Evolutionary conservation across 2,329 filamentous ascomycete species (phyloP).

Genomic region (Aureobasidium mangrovei): DNA sequence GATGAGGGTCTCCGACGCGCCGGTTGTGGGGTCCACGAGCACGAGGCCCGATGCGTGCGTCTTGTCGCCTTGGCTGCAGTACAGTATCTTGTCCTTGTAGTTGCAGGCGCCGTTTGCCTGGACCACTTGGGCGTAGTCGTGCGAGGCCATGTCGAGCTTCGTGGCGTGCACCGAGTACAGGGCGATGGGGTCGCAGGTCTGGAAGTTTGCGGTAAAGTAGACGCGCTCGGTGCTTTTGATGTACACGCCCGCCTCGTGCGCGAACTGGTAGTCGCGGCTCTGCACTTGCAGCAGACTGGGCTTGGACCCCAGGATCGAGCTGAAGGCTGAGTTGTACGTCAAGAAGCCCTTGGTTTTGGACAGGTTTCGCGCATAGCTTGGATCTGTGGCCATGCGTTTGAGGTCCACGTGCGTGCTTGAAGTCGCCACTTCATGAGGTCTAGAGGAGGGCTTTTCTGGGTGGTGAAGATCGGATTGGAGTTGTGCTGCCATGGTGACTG

Average conservation of each 20-base stretch:
- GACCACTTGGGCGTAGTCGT: slow-evolving; percentile 10
- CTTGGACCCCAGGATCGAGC: neutral
- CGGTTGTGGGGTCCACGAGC: slow-evolving; percentile 15
- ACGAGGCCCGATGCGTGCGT: slow-evolving; percentile 16
- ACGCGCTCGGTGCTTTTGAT: slow-evolving; percentile 20
- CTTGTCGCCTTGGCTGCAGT: slow-evolving; percentile 17
- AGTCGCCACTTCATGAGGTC: neutral
- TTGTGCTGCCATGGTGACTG: neutral
- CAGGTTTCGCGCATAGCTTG: slow-evolving; percentile 1
- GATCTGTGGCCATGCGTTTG: slow-evolving; percentile 11
- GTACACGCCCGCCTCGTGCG: slow-evolving; percentile 28
- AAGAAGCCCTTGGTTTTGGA: neutral
- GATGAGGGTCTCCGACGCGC: slow-evolving; percentile 29
- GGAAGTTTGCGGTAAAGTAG: slow-evolving; percentile 28
- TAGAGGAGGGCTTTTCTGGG: neutral
- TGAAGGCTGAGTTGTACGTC: slow-evolving; percentile 8
- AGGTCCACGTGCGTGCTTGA: slow-evolving; percentile 2
- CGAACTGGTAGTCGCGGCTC: slow-evolving; percentile 14
- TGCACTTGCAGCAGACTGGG: slow-evolving; percentile 9
- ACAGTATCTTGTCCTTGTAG: slow-evolving; percentile 18
- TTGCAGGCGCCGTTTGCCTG: slow-evolving; percentile 20
- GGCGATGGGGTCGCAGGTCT: slow-evolving; percentile 19
- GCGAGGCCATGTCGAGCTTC: slow-evolving; percentile 15
- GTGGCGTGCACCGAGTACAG: slow-evolving; percentile 22
- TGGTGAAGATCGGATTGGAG: neutral